Percentiles rank a stretch among this genome's conserved stretches.
Conservation (phyloP, 1,284 basidiomycete species). For the Tilletia indica region DNA sequence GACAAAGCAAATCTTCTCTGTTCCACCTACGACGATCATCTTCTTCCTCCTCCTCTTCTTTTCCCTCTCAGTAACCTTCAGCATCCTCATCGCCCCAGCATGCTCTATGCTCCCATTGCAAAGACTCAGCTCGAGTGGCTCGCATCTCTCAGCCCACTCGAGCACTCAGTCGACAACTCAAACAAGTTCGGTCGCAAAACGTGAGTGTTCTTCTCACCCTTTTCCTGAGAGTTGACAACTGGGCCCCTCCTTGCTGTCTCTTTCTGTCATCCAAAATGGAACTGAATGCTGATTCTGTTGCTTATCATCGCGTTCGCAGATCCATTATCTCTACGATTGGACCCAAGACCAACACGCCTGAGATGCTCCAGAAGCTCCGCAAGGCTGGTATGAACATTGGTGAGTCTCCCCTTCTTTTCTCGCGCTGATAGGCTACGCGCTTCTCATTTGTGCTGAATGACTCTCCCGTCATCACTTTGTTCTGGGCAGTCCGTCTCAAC, state of each 20-base stretch:
- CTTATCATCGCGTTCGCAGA: conserved; percentile 21
- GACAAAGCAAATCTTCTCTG: too few species aligned
- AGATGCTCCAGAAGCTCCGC: conserved; percentile 50
- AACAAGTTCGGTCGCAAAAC: conserved; percentile 56
- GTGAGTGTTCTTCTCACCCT: conserved; percentile 26
- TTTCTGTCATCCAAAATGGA: background rate
- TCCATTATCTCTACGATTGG: conserved; percentile 55
- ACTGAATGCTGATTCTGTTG: too few species aligned
- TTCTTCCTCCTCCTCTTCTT: background rate
- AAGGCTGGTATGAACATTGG: conserved; percentile 55
- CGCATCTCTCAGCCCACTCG: conserved; percentile 54
- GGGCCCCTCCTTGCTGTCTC: background rate
- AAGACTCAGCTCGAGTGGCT: conserved; percentile 55
- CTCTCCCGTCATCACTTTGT: background rate
- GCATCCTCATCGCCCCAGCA: conserved; percentile 9
- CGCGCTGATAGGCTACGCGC: background rate
- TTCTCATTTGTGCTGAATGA: background rate
- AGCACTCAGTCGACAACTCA: conserved; percentile 39
- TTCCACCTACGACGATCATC: background rate
- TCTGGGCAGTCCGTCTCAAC: conserved; percentile 47
- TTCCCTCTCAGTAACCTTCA: background rate
- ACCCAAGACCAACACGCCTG: conserved; percentile 53
- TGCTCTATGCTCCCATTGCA: conserved; percentile 46
- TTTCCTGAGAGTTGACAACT: background rate
- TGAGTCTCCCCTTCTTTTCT: conserved; percentile 20